Conservation (phyloP, 441 rosid species). For the Gossypium trilobum region DNA sequence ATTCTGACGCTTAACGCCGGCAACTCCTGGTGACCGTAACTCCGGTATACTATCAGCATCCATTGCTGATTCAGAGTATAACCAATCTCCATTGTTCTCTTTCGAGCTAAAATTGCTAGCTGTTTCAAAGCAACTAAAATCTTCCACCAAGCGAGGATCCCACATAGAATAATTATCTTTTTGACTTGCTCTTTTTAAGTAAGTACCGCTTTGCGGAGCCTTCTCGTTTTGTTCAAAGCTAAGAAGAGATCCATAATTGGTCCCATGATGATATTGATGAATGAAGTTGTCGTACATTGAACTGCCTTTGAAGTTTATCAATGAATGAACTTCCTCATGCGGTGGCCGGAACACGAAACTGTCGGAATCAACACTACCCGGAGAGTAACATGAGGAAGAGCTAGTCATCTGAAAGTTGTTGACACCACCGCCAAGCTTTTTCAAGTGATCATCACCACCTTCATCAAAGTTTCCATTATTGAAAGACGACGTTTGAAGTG, state of each 20-base stretch:
- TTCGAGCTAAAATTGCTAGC: conserved; percentile 30
- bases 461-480: conserved; percentile 20
- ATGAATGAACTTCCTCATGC: conserved; percentile 36
- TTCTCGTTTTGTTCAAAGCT: conserved; percentile 48
- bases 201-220: conserved; percentile 15
- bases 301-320: conserved; percentile 42
- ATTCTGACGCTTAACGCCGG: conserved; percentile 45
- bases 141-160: conserved; percentile 37
- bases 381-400: conserved; percentile 36
- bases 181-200: neutral
- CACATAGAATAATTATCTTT: conserved; percentile 29
- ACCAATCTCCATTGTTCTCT: conserved; percentile 42
- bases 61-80: conserved; percentile 42
- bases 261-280: conserved; percentile 2
- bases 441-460: conserved; percentile 20
- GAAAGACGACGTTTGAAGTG: conserved; percentile 25
- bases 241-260: conserved; percentile 43
- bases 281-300: conserved; percentile 19
- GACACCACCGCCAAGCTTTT: conserved; percentile 14
- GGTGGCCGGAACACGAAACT: conserved; percentile 28
- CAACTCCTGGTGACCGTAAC: conserved; percentile 29
- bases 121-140: conserved; percentile 30
- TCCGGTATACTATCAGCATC: conserved; percentile 34
- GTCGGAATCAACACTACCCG: conserved; percentile 35
- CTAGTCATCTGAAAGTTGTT: conserved; percentile 21